phyloP scores from a whole-genome alignment of 495 filamentous ascomycete species.

The Penicilliopsis zonata region DNA sequence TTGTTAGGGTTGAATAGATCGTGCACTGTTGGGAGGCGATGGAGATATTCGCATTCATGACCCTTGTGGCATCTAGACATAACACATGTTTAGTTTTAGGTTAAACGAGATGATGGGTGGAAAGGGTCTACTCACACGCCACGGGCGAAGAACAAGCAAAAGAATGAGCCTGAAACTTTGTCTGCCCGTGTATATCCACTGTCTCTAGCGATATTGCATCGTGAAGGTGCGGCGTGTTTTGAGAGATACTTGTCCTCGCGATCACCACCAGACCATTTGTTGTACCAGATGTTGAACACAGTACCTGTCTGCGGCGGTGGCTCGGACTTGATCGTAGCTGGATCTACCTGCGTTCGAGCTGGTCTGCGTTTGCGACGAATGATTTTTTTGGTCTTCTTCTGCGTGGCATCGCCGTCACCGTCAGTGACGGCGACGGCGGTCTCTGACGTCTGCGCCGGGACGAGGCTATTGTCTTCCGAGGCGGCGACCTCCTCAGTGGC shows the following conservation, averaged over 20 bases:
- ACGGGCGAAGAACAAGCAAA: conserved; percentile 78
- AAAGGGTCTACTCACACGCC: no score
- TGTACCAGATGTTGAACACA: conserved; percentile 89
- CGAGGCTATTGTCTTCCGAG: conserved; percentile 11
- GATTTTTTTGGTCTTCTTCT: conserved; percentile 41
- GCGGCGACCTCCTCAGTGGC: neutral
- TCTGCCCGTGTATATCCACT: conserved; percentile 85
- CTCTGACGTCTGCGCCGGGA: conserved; percentile 5
- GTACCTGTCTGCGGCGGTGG: conserved; percentile 84
- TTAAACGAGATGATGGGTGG: no score
- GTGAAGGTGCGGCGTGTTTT: conserved; percentile 57
- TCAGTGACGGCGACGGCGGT: conserved; percentile 11
- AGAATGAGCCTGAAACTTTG: conserved; percentile 65
- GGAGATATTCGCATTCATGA: conserved; percentile 87
- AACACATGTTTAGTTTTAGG: no score
- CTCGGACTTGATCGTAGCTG: conserved; percentile 65
- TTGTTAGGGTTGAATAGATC: conserved; percentile 84
- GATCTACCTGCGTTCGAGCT: conserved; percentile 67
- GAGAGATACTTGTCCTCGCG: conserved; percentile 81
- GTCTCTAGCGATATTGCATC: conserved; percentile 75
- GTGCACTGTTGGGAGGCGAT: conserved; percentile 69
- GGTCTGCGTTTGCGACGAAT: conserved; percentile 39
- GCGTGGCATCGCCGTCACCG: conserved; percentile 11
- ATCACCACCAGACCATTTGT: conserved; percentile 92
- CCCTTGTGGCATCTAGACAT: conserved; percentile 80